phyloP scores from a whole-genome alignment of 106 monocot species.

The Allium sativum region DNA sequence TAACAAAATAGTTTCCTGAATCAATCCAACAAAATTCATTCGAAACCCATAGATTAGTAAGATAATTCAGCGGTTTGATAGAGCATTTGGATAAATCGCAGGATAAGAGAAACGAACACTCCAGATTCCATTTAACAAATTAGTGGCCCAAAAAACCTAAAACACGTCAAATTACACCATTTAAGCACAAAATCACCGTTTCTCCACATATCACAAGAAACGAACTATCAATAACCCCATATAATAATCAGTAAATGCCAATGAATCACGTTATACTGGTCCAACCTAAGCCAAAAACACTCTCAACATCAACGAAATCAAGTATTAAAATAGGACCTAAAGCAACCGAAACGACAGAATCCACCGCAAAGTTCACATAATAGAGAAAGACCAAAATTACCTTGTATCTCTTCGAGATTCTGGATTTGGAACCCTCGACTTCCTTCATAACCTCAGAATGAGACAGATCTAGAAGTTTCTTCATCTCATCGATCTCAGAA shows the following conservation, averaged over 20 bases:
- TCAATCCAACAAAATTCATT: not conserved
- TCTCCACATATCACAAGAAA: too few relatives aligned
- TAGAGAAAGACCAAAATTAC: slow-evolving; percentile 1
- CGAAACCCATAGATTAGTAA: not conserved
- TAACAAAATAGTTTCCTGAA: too few relatives aligned
- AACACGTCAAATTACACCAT: not conserved
- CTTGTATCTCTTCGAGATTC: slow-evolving; percentile 19
- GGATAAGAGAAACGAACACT: not conserved
- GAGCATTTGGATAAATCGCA: not conserved
- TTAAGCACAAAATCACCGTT: not conserved
- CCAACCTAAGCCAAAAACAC: not conserved
- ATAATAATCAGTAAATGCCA: too few relatives aligned
- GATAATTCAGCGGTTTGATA: not conserved
- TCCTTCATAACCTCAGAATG: slow-evolving; percentile 17
- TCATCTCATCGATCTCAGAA: slow-evolving; percentile 9
- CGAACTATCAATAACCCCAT: too few relatives aligned
- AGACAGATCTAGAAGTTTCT: slow-evolving; percentile 7
- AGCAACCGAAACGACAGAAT: too few relatives aligned
- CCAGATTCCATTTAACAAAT: not conserved
- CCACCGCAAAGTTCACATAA: not conserved
- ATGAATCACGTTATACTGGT: not conserved
- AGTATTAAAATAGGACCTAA: too few relatives aligned
- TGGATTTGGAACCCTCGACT: slow-evolving; percentile 10
- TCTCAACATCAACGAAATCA: too few relatives aligned
- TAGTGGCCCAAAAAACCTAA: not conserved